These are phyloP conservation scores for Phialemoniopsis sp. DNA, from an alignment of 2,329 filamentous ascomycete genomes.

Conservation along the genomic window DNA sequence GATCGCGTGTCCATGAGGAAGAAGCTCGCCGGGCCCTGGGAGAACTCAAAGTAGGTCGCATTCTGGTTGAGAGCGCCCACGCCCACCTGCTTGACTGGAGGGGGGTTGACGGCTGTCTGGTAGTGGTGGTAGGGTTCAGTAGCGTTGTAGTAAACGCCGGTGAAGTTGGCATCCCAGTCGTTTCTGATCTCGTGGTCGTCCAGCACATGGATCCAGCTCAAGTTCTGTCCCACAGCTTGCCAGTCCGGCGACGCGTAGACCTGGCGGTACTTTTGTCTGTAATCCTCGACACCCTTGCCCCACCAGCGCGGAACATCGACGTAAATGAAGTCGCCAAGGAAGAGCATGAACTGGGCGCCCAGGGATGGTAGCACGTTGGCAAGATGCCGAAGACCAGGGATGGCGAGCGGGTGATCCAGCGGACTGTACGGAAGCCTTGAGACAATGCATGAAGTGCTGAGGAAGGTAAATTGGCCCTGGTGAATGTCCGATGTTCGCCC, in stretches of 20 bases:
- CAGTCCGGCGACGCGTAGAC: constrained; percentile 96
- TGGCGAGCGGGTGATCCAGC: constrained; percentile 74
- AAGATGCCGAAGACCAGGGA: constrained; percentile 76
- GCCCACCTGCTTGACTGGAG: constrained; percentile 50
- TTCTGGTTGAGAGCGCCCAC: constrained; percentile 17
- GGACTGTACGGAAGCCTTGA: constrained; percentile 86
- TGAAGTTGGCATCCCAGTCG: constrained; percentile 82
- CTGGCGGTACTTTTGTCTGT: constrained; percentile 87
- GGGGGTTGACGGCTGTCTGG: constrained; percentile 81
- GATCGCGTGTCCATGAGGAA: constrained; percentile 92
- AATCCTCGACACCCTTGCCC: constrained; percentile 68
- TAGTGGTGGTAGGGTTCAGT: constrained; percentile 85
- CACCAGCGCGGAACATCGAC: constrained; percentile 82
- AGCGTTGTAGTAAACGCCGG: constrained; percentile 74
- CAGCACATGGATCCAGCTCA: constrained; percentile 97
- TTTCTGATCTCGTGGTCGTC: constrained; percentile 97
- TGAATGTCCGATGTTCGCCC: constrained; percentile 58
- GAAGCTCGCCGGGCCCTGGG: constrained; percentile 85
- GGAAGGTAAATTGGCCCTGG: constrained; percentile 76
- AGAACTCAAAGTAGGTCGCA: constrained; percentile 85
- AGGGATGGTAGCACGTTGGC: constrained; percentile 68
- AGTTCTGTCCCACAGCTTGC: constrained; percentile 65
- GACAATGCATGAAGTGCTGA: constrained; percentile 91
- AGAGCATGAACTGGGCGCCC: constrained; percentile 74
- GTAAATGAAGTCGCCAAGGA: constrained; percentile 85